These are phyloP conservation scores for Colletotrichum orbiculare DNA, from an alignment of 2,329 filamentous ascomycete genomes.

Conservation along the genomic window DNA sequence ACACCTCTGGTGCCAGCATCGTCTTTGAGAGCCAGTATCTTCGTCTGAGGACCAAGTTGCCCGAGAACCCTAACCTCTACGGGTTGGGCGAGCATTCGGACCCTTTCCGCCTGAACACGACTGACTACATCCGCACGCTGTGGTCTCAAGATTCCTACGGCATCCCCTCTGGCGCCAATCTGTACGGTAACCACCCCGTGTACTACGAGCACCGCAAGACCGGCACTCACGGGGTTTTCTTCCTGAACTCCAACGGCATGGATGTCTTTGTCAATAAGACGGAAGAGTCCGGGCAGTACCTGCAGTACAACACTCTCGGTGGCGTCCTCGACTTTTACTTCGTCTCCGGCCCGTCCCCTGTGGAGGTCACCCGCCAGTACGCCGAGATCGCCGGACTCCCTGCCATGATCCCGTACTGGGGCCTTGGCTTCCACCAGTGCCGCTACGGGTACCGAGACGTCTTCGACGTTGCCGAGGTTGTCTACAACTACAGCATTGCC, in stretches of 20 bases:
- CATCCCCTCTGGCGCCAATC: conserved; percentile 70
- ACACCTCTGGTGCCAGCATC: conserved; percentile 73
- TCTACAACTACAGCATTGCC: conserved; percentile 74
- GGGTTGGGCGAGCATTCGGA: conserved; percentile 84
- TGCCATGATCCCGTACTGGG: conserved; percentile 73
- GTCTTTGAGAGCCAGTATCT: conserved; percentile 85
- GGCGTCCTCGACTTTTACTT: conserved; percentile 81
- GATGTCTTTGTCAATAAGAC: conserved; percentile 79
- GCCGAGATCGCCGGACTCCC: conserved; percentile 66
- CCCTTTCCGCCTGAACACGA: conserved; percentile 73
- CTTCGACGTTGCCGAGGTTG: conserved; percentile 73
- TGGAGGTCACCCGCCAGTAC: conserved; percentile 70
- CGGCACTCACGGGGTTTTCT: conserved; percentile 73
- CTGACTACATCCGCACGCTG: conserved; percentile 75
- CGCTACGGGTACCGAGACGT: conserved; percentile 73
- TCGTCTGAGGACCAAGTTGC: conserved; percentile 76
- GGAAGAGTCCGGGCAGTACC: conserved; percentile 68
- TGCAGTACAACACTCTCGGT: conserved; percentile 84
- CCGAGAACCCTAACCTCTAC: conserved; percentile 76
- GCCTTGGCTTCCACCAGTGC: conserved; percentile 71
- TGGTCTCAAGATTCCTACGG: conserved; percentile 76
- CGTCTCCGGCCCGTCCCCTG: conserved; percentile 67
- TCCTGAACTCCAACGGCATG: conserved; percentile 81
- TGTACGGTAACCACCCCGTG: conserved; percentile 81
- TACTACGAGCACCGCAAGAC: conserved; percentile 76